phyloP scores from a whole-genome alignment of 306 rosid species.

The Vicia sativa region DNA sequence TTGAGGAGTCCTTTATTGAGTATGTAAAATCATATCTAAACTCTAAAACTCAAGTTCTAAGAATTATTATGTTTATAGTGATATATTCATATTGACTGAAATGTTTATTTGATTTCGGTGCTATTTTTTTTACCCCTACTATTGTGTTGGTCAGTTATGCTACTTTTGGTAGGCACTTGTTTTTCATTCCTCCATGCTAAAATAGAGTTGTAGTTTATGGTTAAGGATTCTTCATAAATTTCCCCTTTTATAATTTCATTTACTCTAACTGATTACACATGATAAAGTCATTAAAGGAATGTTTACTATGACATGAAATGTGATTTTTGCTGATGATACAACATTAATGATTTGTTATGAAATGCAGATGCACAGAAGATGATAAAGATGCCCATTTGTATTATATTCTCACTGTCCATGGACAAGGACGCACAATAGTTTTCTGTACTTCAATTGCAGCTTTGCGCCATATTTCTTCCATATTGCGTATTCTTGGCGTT shows the following conservation, averaged over 20 bases:
- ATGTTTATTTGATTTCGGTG: constrained; percentile 5
- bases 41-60: constrained; percentile 23
- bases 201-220: constrained; percentile 16
- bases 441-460: constrained; percentile 95
- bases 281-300: constrained; percentile 21
- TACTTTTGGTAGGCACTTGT: background rate
- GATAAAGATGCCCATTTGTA: constrained; percentile 90
- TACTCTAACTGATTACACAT: constrained; percentile 1
- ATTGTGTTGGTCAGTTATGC: background rate
- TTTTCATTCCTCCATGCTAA: constrained; percentile 25
- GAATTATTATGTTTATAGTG: constrained; percentile 1
- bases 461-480: constrained; percentile 79
- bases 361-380: constrained; percentile 90
- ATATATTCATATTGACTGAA: constrained; percentile 14
- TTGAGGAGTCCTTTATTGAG: constrained; percentile 95
- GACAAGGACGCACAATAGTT: constrained; percentile 88
- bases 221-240: constrained; percentile 33
- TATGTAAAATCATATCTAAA: constrained; percentile 50
- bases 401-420: constrained; percentile 83
- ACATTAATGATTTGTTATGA: constrained; percentile 37
- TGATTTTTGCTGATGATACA: constrained; percentile 16
- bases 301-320: constrained; percentile 27
- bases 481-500: constrained; percentile 73
- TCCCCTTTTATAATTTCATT: background rate
- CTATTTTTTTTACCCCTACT: background rate